phyloP scores from a whole-genome alignment of 139 green algal species.

The Coelastrella sp. region DNA sequence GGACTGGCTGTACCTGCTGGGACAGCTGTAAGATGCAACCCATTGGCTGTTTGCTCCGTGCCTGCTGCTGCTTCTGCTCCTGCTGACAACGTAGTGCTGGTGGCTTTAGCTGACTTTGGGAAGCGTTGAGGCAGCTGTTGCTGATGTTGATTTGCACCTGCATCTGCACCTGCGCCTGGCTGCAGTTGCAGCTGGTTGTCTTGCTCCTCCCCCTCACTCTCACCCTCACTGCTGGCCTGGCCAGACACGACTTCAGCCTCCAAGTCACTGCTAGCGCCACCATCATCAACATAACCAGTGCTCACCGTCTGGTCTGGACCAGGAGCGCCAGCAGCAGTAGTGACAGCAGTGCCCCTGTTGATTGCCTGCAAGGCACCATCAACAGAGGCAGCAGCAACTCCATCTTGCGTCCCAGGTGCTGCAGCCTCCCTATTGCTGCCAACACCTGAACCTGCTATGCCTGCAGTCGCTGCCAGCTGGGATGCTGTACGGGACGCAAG shows the following conservation, averaged over 20 bases:
- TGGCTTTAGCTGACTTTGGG: background rate
- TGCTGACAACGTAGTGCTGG: no score
- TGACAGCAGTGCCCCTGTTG: background rate
- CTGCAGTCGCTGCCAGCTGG: background rate
- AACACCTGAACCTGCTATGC: background rate
- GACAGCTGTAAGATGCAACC: no score
- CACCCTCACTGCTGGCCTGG: slow-evolving; percentile 27
- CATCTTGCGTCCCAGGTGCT: background rate
- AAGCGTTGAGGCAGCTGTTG: slow-evolving; percentile 1
- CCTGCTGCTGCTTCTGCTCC: background rate
- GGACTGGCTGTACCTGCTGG: no score
- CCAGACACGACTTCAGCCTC: slow-evolving; percentile 4
- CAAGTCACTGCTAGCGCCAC: background rate
- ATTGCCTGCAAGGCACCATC: background rate
- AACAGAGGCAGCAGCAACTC: background rate
- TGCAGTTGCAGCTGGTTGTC: slow-evolving; percentile 19
- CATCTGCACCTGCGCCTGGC: background rate
- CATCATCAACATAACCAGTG: background rate
- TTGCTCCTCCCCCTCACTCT: background rate
- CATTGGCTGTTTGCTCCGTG: background rate
- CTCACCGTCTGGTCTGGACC: background rate
- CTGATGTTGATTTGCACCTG: background rate
- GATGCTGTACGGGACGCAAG: background rate
- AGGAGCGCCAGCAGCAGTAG: background rate
- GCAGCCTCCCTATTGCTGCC: background rate